These are phyloP conservation scores for Micractinium conductrix DNA, from an alignment of 139 green algal genomes.

Conservation along the genomic window DNA sequence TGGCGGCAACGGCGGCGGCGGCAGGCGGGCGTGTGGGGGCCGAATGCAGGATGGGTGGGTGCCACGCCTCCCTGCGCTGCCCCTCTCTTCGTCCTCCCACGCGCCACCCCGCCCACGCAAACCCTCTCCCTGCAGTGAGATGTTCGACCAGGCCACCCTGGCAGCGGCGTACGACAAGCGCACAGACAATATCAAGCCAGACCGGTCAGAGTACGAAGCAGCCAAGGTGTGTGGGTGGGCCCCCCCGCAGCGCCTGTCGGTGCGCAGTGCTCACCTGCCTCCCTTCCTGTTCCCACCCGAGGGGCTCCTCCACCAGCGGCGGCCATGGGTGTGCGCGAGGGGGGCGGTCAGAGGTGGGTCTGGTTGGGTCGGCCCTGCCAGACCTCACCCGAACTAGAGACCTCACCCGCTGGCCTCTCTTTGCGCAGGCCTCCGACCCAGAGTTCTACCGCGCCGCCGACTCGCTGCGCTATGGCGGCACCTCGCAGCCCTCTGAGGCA, in stretches of 20 bases:
- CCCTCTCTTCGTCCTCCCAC: too few species aligned
- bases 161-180: slow-evolving; percentile 90
- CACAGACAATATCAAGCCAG: slow-evolving; percentile 64
- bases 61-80: too few species aligned
- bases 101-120: too few species aligned
- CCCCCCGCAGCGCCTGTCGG: too few species aligned
- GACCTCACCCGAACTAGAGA: too few species aligned
- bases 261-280: too few species aligned
- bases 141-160: slow-evolving; percentile 75
- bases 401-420: not conserved
- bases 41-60: not conserved
- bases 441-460: slow-evolving; percentile 88
- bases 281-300: too few species aligned
- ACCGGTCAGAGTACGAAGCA: slow-evolving; percentile 77
- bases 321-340: too few species aligned
- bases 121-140: slow-evolving; percentile 52
- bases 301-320: too few species aligned
- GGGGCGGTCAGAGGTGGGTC: too few species aligned
- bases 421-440: slow-evolving; percentile 10
- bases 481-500: slow-evolving; percentile 62
- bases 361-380: too few species aligned
- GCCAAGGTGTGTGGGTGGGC: too few species aligned
- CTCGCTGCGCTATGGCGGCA: slow-evolving; percentile 78
- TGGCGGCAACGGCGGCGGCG: not conserved
- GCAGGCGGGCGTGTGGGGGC: not conserved